A percentile compares a stretch with the other conserved stretches of the same genome.
phyloP scores from a whole-genome alignment of 2,329 filamentous ascomycete species.

The Venturiaceae sp. region DNA sequence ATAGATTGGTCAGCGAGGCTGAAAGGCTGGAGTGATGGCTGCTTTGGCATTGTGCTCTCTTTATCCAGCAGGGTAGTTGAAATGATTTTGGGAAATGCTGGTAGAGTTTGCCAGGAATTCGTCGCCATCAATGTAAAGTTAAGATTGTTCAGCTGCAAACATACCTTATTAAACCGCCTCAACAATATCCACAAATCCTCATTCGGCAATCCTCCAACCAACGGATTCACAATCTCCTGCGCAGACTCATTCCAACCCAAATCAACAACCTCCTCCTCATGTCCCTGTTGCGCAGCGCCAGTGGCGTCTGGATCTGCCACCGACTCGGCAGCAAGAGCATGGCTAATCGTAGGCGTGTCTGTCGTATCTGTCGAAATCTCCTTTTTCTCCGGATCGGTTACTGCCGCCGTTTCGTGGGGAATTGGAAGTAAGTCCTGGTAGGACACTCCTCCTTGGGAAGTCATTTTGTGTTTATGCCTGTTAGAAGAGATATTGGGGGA shows the following conservation, averaged over 20 bases:
- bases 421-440: constrained; percentile 21
- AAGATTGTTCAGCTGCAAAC: neutral
- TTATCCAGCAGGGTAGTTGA: no score
- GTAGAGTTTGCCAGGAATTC: neutral
- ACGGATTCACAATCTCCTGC: constrained; percentile 43
- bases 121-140: neutral
- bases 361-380: constrained; percentile 21
- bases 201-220: constrained; percentile 60
- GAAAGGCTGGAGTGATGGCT: no score
- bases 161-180: constrained; percentile 63
- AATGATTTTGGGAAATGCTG: no score
- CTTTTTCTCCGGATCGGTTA: constrained; percentile 20
- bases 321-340: constrained; percentile 31
- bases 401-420: constrained; percentile 18
- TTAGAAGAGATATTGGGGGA: neutral
- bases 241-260: constrained; percentile 60
- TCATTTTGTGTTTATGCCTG: neutral
- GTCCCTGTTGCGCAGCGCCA: constrained; percentile 31
- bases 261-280: constrained; percentile 45
- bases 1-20: neutral
- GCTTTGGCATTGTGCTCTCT: no score
- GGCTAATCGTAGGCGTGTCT: constrained; percentile 35
- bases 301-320: constrained; percentile 32
- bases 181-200: constrained; percentile 66
- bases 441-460: neutral